Base-by-base conservation (phyloP, 2,329 filamentous ascomycete genomes). In the Fusarium aywerte region DNA sequence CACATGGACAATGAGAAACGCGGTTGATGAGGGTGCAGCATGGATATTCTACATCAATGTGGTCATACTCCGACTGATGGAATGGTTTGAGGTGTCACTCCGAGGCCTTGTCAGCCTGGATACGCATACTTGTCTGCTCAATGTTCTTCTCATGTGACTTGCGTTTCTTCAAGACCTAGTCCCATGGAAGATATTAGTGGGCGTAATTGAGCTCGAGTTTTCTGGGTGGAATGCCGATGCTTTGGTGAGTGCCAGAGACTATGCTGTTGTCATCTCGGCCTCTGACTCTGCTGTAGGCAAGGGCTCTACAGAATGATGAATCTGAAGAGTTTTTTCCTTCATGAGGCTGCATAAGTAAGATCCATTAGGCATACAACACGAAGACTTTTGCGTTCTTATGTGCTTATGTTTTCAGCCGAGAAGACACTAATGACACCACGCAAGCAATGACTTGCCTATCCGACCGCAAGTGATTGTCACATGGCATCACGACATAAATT, bases 31-130 rank as follows among this genome's bases (percentile, higher is more conserved):
- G 12, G 33, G 47, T 12, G 36, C 38, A 27, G 61, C 63, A 16
- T 72, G 68, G 68, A 60, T 13, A 4, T 68, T 61, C 31, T 72
- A 68, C 40, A 54, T 72, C 45, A 70, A 72, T 33, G 55, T 58
- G 36, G 58, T 50, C 9, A 50, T 59, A 16, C 21, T 51, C 12
- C 48, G 69, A 13, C 42, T 64, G 11, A 15, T 49, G 3, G 20
- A 40, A 29, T 73, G 70, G 60, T 43, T 65, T 21, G 47, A 58
- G 21, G 43, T 42, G 4, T 59, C 65, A 1, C 43, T 43, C 6
- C 25, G 39, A 9, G 16, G 38, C 3, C 25, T 40, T 5, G 36
- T 56, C 31, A 7, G 29, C 29, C 36, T 68, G 16, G 29, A 33
- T 8, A 48, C 32, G 7, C 21, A 52, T 3, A 51, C 65, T 16